A percentile compares a stretch with the other conserved stretches of the same genome.
These are phyloP conservation scores for Orychophragmus violaceus DNA, from an alignment of 345 rosid genomes.

Conservation along the genomic window DNA sequence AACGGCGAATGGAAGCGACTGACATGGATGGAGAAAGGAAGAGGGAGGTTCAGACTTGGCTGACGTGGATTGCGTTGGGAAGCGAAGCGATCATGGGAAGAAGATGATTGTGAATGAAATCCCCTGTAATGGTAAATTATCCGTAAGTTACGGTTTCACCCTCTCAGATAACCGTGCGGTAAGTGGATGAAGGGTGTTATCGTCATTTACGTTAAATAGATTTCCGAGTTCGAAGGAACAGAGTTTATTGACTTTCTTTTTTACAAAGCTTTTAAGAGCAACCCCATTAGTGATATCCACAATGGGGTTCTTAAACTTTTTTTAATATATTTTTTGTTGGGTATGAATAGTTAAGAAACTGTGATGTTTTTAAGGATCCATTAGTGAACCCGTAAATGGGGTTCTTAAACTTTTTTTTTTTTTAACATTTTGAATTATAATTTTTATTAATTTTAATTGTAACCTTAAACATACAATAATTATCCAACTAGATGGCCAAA, in stretches of 20 bases:
- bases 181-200: background rate
- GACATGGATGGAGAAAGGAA: slow-evolving; percentile 36
- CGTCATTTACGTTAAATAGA: background rate
- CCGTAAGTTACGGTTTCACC: background rate
- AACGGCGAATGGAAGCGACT: slow-evolving; percentile 52
- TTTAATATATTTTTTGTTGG: too few relatives aligned
- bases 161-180: background rate
- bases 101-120: background rate
- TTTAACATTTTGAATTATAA: too few relatives aligned
- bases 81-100: slow-evolving; percentile 26
- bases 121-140: background rate
- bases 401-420: too few relatives aligned
- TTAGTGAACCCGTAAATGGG: too few relatives aligned
- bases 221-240: slow-evolving; percentile 8
- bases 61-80: slow-evolving; percentile 26
- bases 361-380: too few relatives aligned
- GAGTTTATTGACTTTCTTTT: background rate
- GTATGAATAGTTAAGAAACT: too few relatives aligned
- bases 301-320: too few relatives aligned
- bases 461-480: too few relatives aligned
- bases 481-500: too few relatives aligned
- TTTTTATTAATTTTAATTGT: too few relatives aligned
- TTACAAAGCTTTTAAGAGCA: background rate
- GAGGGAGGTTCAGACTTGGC: too few relatives aligned
- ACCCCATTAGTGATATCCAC: too few relatives aligned